Base-by-base conservation (phyloP, 2,329 filamentous ascomycete genomes). In the Talaromyces sp. region DNA sequence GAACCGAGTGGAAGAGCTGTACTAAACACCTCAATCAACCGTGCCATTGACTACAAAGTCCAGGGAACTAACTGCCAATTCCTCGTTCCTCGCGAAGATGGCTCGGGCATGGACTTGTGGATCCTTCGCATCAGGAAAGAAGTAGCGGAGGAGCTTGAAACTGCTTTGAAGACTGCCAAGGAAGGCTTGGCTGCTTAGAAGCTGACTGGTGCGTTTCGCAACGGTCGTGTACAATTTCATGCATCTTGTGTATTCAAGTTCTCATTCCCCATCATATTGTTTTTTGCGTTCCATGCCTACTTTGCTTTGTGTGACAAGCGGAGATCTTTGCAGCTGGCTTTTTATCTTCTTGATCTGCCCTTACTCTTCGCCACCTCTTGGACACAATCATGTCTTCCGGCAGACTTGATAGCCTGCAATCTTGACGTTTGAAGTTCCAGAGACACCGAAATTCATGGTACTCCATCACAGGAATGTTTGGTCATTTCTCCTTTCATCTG, bases 1-100 rank as follows among this genome's bases (percentile, higher is more conserved):
- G 88, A 92, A 64, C 89, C 90, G 0, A 83, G 86, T 63, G 91
- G 91, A 17, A 84, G 88, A 43, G 79, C 93, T 53, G 83, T 88
- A 3, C 77, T 95, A 68, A 95, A 95, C 75, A 84, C 87, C 66
- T 74, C 80, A 21, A 73, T 92, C 54, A 74, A 90, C 35, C 77
- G 84, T 1, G 77, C 81, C n/a, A 75, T 86, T 57, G 79, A 79
- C 5, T 92, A 92, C 77, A 83, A 83, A 67, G 77, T 81, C 7
- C 80, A 82, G 29, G 67, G 66, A 5, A 79, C 71, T 53, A 89
- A 60, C 19, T 71, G 78, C 17, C 68, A 73, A 32, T 73, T 78
- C 52, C 59, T 73, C n/a, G 70, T 76, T 12, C 81, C 85, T 0
- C 82, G 81, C 60, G 83, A 85, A 56, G 78, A 79, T 55, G 86